phyloP scores from a whole-genome alignment of 78 protist species.

The Speleostelium caveatum region DNA sequence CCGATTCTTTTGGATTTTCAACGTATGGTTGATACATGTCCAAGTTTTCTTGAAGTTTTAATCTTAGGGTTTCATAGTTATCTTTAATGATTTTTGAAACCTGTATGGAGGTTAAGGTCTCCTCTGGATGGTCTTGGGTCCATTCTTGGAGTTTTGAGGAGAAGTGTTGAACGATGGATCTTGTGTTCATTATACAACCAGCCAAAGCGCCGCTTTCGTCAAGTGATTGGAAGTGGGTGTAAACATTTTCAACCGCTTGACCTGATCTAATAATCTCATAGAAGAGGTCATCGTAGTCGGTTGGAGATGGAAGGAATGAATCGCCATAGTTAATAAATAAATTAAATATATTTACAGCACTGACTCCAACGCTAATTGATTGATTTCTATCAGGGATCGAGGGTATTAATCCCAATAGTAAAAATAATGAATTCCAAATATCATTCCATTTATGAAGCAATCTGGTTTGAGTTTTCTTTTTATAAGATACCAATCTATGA shows the following conservation, averaged over 20 bases:
- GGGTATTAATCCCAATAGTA: conserved; percentile 5
- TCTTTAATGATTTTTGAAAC: conserved; percentile 53
- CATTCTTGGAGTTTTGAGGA: conserved; percentile 25
- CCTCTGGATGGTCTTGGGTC: conserved; percentile 35
- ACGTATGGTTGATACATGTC: conserved; percentile 52
- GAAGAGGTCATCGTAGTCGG: conserved; percentile 67
- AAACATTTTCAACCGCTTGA: not conserved
- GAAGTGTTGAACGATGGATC: conserved; percentile 55
- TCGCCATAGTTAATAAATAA: conserved; percentile 72
- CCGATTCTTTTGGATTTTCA: conserved; percentile 61
- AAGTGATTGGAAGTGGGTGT: not conserved
- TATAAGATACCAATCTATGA: conserved; percentile 43
- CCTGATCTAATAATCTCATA: conserved; percentile 66
- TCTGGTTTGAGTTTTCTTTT: conserved; percentile 59
- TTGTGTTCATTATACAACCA: conserved; percentile 14
- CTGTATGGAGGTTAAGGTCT: conserved; percentile 15
- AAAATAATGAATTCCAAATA: conserved; percentile 38
- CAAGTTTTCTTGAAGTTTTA: conserved; percentile 59
- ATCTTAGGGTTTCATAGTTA: conserved; percentile 35
- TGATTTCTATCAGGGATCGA: conserved; percentile 10
- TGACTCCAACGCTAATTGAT: conserved; percentile 50
- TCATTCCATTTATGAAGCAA: conserved; percentile 59
- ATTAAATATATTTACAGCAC: conserved; percentile 62
- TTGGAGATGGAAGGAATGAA: conserved; percentile 74
- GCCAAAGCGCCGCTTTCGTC: conserved; percentile 44